A percentile compares a stretch with the other conserved stretches of the same genome.
Conservation (phyloP, 345 rosid species). For the Raphanus raphanistrum region DNA sequence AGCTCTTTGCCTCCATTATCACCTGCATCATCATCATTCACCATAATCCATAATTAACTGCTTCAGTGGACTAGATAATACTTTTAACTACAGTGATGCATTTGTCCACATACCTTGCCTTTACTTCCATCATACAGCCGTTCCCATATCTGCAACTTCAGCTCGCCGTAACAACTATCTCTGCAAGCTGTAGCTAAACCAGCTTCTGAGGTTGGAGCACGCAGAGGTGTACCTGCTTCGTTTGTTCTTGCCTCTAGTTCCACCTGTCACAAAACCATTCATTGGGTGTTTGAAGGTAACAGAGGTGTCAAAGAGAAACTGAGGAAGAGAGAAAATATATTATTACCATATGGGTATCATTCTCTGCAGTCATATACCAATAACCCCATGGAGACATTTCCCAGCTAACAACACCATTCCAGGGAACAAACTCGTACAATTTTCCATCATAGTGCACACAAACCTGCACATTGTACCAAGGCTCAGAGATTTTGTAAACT, state of each 20-base stretch:
- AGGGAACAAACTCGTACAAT: conserved; percentile 90
- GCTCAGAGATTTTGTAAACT: background rate
- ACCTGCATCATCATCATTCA: conserved; percentile 44
- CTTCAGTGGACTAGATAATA: background rate
- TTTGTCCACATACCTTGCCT: conserved; percentile 65
- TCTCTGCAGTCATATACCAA: conserved; percentile 82
- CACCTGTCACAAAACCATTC: conserved; percentile 67
- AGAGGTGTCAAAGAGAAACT: too few species aligned
- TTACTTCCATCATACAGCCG: conserved; percentile 64
- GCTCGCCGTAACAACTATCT: conserved; percentile 72
- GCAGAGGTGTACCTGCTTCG: conserved; percentile 78
- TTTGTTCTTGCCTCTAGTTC: conserved; percentile 75
- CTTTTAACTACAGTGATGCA: background rate
- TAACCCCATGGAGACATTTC: conserved; percentile 80
- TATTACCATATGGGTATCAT: conserved; percentile 65
- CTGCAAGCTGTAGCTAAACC: conserved; percentile 89
- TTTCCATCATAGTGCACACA: conserved; percentile 86
- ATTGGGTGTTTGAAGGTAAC: too few species aligned
- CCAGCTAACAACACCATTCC: conserved; percentile 80
- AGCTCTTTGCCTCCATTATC: conserved; percentile 71
- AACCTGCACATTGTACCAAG: conserved; percentile 50
- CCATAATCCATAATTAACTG: background rate
- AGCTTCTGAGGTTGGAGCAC: conserved; percentile 82
- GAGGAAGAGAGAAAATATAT: background rate
- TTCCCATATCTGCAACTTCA: conserved; percentile 85